phyloP scores from a whole-genome alignment of 768 basidiomycete genomes.

The Agaricus subrufescens region DNA sequence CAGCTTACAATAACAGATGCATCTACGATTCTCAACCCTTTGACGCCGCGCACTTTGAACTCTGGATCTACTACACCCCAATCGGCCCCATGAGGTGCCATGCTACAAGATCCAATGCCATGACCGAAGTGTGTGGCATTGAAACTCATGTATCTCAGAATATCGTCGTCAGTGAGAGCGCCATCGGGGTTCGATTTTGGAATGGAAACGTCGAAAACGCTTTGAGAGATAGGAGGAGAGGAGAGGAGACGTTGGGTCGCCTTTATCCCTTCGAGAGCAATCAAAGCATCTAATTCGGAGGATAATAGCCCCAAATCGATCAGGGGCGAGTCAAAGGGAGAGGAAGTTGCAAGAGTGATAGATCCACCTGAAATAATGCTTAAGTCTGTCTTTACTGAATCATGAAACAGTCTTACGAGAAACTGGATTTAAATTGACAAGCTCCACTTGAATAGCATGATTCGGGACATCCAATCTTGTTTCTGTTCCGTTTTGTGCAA shows the following conservation, averaged over 20 bases:
- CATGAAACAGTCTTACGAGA: not conserved
- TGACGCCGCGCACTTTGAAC: not conserved
- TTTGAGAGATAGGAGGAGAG: slow-evolving; percentile 12
- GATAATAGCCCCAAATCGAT: slow-evolving; percentile 33
- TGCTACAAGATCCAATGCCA: not conserved
- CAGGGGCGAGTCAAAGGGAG: slow-evolving; percentile 35
- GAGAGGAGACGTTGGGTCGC: slow-evolving; percentile 15
- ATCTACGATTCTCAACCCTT: slow-evolving; percentile 7
- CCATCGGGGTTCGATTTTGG: slow-evolving; percentile 1
- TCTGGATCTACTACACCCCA: slow-evolving; percentile 8
- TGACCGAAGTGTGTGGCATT: not conserved
- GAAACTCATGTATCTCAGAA: not conserved
- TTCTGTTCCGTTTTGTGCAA: not conserved
- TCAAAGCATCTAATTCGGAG: slow-evolving; percentile 15
- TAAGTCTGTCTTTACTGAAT: not conserved
- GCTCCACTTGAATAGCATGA: not conserved
- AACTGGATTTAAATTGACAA: not conserved
- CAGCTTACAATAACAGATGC: slow-evolving; percentile 2
- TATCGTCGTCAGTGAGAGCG: slow-evolving; percentile 2
- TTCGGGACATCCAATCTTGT: not conserved
- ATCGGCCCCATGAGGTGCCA: not conserved
- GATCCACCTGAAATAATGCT: slow-evolving; percentile 11
- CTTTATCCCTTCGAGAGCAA: slow-evolving; percentile 18
- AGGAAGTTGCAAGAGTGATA: slow-evolving; percentile 27
- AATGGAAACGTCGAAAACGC: slow-evolving; percentile 7